These are phyloP conservation scores for Tulasnella sp. DNA, from an alignment of 768 basidiomycete species.

Conservation along the genomic window DNA sequence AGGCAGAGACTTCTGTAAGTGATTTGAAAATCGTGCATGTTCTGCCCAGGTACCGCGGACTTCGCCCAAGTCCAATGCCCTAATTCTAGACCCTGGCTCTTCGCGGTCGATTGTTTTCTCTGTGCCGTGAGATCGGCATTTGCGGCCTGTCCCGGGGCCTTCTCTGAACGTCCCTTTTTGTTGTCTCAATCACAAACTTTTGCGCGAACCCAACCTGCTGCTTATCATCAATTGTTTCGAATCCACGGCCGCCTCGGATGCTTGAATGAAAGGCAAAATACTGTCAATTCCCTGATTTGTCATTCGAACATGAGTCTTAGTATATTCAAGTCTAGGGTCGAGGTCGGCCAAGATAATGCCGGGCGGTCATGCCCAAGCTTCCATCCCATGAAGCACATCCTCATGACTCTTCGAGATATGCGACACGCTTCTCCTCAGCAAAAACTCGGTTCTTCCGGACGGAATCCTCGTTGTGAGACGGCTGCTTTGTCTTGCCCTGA, in stretches of 20 bases:
- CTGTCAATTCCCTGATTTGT: neutral
- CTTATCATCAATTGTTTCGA: neutral
- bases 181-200: neutral
- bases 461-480: neutral
- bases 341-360: too few relatives aligned
- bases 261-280: neutral
- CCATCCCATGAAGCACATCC: too few relatives aligned
- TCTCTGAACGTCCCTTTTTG: neutral
- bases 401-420: too few relatives aligned
- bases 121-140: neutral
- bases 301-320: neutral
- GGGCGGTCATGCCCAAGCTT: too few relatives aligned
- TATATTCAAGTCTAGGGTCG: neutral
- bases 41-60: too few relatives aligned
- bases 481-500: neutral
- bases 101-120: neutral
- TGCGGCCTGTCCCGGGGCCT: neutral
- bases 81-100: neutral
- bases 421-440: too few relatives aligned
- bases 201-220: neutral
- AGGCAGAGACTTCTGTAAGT: neutral
- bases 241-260: neutral
- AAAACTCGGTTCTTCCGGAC: too few relatives aligned
- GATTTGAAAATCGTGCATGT: neutral
- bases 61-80: too few relatives aligned